Evolutionary conservation across 208 protist species (phyloP).

Genomic region (Phytomonas sp.): DNA sequence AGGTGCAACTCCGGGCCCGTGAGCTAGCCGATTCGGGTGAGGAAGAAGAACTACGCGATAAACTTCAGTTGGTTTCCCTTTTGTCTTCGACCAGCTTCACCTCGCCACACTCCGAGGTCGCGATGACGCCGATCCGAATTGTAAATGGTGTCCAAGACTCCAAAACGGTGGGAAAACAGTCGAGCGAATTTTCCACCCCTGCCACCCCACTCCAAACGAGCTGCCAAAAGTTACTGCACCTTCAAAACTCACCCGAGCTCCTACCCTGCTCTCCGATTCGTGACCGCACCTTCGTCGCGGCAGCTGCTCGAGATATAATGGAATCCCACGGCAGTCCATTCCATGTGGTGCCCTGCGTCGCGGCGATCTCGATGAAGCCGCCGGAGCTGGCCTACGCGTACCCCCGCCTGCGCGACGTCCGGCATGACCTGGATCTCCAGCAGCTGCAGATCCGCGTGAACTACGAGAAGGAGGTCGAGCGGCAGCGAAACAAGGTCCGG

Average conservation of each 20-base stretch:
- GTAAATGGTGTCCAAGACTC: neutral
- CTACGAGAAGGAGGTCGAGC: constrained; percentile 25
- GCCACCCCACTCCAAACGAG: neutral
- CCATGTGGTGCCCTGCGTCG: too few relatives aligned
- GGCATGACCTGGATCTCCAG: constrained; percentile 22
- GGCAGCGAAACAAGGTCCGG: constrained; percentile 16
- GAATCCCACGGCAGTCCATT: neutral
- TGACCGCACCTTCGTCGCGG: neutral
- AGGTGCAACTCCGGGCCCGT: constrained; percentile 36
- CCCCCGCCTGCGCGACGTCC: constrained; percentile 24
- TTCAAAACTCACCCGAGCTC: neutral
- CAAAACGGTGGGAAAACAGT: neutral
- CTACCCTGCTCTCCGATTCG: neutral
- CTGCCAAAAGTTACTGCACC: neutral
- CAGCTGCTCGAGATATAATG: neutral
- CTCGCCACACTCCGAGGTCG: neutral
- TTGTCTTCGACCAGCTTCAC: neutral
- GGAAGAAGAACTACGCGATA: constrained; percentile 22
- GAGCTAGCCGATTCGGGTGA: constrained; percentile 38
- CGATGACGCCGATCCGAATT: neutral
- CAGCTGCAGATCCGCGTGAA: constrained; percentile 23
- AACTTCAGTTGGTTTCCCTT: neutral
- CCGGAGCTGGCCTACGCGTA: constrained; percentile 21
- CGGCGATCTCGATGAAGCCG: neutral
- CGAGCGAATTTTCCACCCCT: neutral